A percentile compares a stretch with the other conserved stretches of the same genome.
phyloP scores from a whole-genome alignment of 2,329 filamentous ascomycete genomes.

The Scedosporium dehoogii region DNA sequence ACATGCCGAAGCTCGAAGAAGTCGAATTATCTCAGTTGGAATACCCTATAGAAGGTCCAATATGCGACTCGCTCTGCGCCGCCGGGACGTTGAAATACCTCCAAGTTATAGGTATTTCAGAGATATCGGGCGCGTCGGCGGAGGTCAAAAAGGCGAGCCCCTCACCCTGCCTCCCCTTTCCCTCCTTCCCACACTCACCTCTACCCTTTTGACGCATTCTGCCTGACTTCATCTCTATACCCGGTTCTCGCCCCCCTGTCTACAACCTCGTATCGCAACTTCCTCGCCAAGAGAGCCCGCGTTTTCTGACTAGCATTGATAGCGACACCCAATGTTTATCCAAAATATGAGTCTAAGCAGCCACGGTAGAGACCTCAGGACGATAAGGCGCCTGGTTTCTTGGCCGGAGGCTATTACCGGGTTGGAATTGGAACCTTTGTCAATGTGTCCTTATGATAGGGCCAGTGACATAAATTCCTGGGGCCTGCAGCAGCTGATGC shows the following conservation, averaged over 20 bases:
- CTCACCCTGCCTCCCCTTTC: no score
- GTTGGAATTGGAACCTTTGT: background rate
- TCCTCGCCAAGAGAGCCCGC: no score
- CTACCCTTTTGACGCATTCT: no score
- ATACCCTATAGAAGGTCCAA: background rate
- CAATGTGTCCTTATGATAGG: background rate
- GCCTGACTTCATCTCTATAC: no score
- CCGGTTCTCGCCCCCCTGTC: no score
- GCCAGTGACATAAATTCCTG: background rate
- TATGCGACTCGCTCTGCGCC: background rate
- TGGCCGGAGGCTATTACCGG: background rate
- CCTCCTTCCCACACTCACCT: no score
- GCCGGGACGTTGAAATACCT: background rate
- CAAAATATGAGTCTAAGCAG: background rate
- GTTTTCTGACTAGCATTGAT: background rate
- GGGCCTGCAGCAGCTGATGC: background rate
- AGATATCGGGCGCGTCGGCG: background rate
- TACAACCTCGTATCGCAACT: no score
- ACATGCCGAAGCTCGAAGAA: background rate
- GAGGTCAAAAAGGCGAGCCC: no score
- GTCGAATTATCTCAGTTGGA: background rate
- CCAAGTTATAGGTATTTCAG: background rate
- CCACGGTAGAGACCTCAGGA: background rate
- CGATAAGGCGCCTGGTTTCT: background rate
- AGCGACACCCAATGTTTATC: background rate